Evolutionary conservation across 768 basidiomycete species (phyloP).

Genomic region (Lentinula sp.): DNA sequence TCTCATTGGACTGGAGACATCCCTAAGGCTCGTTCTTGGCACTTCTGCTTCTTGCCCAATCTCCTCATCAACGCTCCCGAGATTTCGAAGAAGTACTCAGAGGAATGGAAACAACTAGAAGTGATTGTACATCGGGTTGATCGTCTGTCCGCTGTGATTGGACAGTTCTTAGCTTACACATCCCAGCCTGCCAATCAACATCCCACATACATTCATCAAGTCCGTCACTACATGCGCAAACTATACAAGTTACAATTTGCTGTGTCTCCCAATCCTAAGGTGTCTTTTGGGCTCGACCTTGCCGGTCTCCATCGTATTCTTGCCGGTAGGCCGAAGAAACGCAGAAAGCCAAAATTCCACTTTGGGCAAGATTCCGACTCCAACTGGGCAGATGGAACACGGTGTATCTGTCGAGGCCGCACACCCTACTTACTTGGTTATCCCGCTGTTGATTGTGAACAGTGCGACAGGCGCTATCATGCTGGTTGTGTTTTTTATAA

Average conservation of each 20-base stretch:
- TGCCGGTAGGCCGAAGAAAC: constrained; percentile 65
- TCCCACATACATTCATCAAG: constrained; percentile 73
- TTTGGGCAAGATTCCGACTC: constrained; percentile 75
- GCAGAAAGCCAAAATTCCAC: constrained; percentile 51
- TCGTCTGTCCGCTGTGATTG: constrained; percentile 66
- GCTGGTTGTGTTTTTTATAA: constrained; percentile 73
- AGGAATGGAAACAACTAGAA: constrained; percentile 76
- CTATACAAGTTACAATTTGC: constrained; percentile 85
- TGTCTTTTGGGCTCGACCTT: constrained; percentile 78
- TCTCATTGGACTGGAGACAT: constrained; percentile 89
- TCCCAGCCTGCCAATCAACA: constrained; percentile 66
- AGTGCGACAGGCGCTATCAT: constrained; percentile 65
- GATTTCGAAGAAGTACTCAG: constrained; percentile 71
- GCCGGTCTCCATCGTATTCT: constrained; percentile 79
- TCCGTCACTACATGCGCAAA: constrained; percentile 88
- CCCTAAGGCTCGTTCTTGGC: constrained; percentile 76
- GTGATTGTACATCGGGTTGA: constrained; percentile 76
- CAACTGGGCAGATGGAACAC: constrained; percentile 70
- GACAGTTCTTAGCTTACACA: constrained; percentile 74
- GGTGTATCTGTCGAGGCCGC: constrained; percentile 76
- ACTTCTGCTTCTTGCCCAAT: constrained; percentile 73
- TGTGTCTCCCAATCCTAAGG: constrained; percentile 75
- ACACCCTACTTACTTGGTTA: constrained; percentile 55
- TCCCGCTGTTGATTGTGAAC: constrained; percentile 61
- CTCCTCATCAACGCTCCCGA: constrained; percentile 72